Conservation (phyloP, 768 basidiomycete genomes). For the Xerocomellus chrysenteron region DNA sequence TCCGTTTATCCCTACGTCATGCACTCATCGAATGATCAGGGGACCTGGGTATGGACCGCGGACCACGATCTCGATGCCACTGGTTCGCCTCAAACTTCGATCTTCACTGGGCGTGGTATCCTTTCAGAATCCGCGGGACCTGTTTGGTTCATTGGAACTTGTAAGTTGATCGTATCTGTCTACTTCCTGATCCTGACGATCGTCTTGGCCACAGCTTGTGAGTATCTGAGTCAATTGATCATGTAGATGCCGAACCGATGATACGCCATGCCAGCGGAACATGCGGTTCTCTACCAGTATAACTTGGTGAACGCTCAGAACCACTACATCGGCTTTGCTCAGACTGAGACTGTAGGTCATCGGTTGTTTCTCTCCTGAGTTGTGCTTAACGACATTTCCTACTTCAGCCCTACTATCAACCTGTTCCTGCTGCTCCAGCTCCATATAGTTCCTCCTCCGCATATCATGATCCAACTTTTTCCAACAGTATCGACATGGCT, state of each 20-base stretch:
- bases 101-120: constrained; percentile 70
- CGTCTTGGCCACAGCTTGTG: constrained; percentile 17
- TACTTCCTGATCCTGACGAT: background rate
- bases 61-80: constrained; percentile 65
- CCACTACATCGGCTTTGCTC: constrained; percentile 50
- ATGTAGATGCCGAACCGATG: background rate
- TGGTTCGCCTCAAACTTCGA: constrained; percentile 45
- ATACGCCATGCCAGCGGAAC: constrained; percentile 37
- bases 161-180: constrained; percentile 11
- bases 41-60: constrained; percentile 78
- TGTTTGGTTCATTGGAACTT: constrained; percentile 78
- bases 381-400: background rate
- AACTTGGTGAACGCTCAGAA: constrained; percentile 41
- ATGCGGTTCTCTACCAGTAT: constrained; percentile 49
- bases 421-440: constrained; percentile 40
- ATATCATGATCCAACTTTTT: constrained; percentile 41
- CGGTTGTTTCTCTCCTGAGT: background rate
- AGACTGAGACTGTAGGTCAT: constrained; percentile 46
- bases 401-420: constrained; percentile 49
- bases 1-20: background rate
- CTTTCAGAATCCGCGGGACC: constrained; percentile 75
- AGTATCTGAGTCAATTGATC: background rate
- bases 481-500: background rate
- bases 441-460: constrained; percentile 38
- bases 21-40: constrained; percentile 36